These are phyloP conservation scores for Chrysanthemum lavandulifolium DNA, from an alignment of 129 eudicot genomes.

Conservation along the genomic window DNA sequence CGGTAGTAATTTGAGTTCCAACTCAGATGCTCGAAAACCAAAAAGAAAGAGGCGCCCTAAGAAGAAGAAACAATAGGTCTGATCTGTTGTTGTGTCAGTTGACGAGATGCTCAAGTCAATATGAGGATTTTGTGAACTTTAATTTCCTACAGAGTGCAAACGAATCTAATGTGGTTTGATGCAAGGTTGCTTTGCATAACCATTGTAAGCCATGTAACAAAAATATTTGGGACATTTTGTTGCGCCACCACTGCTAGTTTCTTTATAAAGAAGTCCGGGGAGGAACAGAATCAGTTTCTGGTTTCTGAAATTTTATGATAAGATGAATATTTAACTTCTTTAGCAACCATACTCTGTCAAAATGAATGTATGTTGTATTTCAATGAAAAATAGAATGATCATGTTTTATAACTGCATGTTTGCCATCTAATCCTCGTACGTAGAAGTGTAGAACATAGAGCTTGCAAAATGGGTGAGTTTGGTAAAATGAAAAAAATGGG, in stretches of 20 bases:
- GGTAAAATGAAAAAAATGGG: too few species aligned
- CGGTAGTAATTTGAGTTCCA: conserved; percentile 75
- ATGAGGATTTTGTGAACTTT: conserved; percentile 9
- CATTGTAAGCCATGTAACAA: conserved; percentile 1
- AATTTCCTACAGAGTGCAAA: conserved; percentile 19
- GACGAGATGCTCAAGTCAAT: neutral
- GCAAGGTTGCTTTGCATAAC: neutral
- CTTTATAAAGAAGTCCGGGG: too few species aligned
- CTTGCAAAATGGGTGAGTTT: too few species aligned
- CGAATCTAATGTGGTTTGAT: conserved; percentile 3
- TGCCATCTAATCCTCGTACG: too few species aligned
- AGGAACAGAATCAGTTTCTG: too few species aligned
- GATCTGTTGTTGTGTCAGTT: conserved; percentile 13
- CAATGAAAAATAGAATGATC: too few species aligned
- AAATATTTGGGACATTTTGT: neutral
- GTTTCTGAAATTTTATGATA: too few species aligned
- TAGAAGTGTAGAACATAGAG: too few species aligned
- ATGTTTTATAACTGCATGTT: too few species aligned
- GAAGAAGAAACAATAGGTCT: conserved; percentile 76
- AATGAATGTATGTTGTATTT: neutral
- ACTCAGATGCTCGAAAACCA: conserved; percentile 83
- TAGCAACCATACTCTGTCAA: neutral
- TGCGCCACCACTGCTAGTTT: too few species aligned
- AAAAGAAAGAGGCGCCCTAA: conserved; percentile 90
- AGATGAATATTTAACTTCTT: neutral